phyloP scores from a whole-genome alignment of 2,329 filamentous ascomycete genomes.

The Gyromitra esculenta region DNA sequence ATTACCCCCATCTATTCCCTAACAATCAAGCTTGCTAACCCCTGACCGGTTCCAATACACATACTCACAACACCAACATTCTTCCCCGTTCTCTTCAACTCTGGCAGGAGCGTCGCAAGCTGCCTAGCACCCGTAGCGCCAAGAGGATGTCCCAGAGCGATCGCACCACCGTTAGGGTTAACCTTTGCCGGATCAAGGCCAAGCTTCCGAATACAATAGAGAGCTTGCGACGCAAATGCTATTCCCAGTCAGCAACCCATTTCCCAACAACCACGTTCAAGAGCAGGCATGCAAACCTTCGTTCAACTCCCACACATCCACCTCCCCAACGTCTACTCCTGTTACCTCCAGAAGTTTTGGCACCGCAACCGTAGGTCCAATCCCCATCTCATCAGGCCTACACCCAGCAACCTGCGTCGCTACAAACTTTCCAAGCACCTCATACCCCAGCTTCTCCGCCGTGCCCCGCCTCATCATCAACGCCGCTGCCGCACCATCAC shows the following conservation, averaged over 20 bases:
- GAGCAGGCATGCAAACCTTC: slow-evolving; percentile 76
- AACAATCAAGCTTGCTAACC: slow-evolving; percentile 75
- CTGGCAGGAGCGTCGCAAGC: slow-evolving; percentile 76
- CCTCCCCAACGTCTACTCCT: slow-evolving; percentile 73
- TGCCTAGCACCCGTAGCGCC: slow-evolving; percentile 88
- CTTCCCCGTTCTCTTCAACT: slow-evolving; percentile 73
- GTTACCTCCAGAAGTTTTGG: slow-evolving; percentile 78
- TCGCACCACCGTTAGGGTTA: slow-evolving; percentile 92
- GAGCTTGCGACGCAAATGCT: slow-evolving; percentile 72
- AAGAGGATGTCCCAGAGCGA: slow-evolving; percentile 90
- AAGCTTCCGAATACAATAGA: slow-evolving; percentile 76
- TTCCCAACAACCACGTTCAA: slow-evolving; percentile 59
- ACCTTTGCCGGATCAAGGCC: slow-evolving; percentile 75
- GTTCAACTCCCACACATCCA: slow-evolving; percentile 92
- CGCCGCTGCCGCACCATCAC: slow-evolving; percentile 84
- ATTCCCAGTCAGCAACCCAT: slow-evolving; percentile 1
- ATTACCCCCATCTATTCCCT: slow-evolving; percentile 65
- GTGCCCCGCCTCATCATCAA: slow-evolving; percentile 86
- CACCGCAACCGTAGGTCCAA: slow-evolving; percentile 86
- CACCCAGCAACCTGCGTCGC: slow-evolving; percentile 80
- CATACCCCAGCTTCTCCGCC: slow-evolving; percentile 76
- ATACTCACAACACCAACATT: slow-evolving; percentile 88
- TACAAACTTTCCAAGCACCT: slow-evolving; percentile 85
- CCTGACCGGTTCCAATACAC: slow-evolving; percentile 87
- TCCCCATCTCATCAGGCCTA: slow-evolving; percentile 90